Evolutionary conservation across 148 eudicot genomes (phyloP), one percentile per base, ranked within the genome.

Genomic region (Persicaria maculosa): DNA sequence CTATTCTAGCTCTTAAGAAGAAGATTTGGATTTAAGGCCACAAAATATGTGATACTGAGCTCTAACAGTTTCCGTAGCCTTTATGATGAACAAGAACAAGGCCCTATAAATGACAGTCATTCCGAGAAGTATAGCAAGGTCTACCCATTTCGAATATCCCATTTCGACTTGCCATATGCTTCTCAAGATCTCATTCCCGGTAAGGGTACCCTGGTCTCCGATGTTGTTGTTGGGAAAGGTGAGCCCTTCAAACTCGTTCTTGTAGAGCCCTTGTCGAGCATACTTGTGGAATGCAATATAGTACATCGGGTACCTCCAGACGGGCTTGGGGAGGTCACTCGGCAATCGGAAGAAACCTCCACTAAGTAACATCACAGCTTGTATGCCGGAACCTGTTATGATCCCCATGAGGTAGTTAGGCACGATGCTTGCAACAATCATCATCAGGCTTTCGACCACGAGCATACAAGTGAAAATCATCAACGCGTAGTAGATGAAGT

Each of bases 121-220:
- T 12, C 91, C 97, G 19, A 91, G 1, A 47, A 91, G 31, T 31
- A 88, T 84, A 0, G 50, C 84, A 48, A 91, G 74, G 58, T 91
- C 88, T 3, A 87, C 83, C 93, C 96, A 91, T 68, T 91, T 91
- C 0, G 93, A 88, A 73, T 87, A 84, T 10, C 88, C 87, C 83
- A 80, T 85, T 61, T 88, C 82, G 6, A 88, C 82, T 80, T 91
- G 83, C 97, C 90, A 91, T 14, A 77, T 44, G 8, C 14, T 71
- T 65, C 72, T 85, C 79, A 91, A 77, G 17, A 89, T 82, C 67
- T 87, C 80, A 0, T 83, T 77, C 4, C 88, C 97, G 11, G 68
- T 78, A 7, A 90, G 72, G 0, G 50, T 76, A 0, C 75, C 14
- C 5, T 68, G 19, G 6, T 81, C 78, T 2, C 80, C 81, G 0